Percentiles rank a stretch among this genome's conserved stretches.
Conservation (phyloP, 345 rosid genomes). For the Brassica cretica region DNA sequence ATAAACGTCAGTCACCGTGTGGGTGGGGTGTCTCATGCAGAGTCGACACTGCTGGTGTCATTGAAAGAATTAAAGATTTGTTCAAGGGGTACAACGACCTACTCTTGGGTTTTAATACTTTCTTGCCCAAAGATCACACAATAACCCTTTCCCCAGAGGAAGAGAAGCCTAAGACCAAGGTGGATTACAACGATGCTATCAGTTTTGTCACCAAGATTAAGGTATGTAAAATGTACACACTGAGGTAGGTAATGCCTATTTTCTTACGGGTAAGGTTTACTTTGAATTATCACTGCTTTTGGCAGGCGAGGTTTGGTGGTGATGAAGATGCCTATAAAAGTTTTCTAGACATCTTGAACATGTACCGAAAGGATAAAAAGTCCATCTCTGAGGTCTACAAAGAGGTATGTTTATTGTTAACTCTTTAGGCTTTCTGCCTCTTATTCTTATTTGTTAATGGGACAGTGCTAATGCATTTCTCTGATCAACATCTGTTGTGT, state of each 20-base stretch:
- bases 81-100: constrained; percentile 82
- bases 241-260: constrained; percentile 5
- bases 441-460: constrained; percentile 14
- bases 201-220: constrained; percentile 87
- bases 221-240: constrained; percentile 41
- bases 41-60: constrained; percentile 83
- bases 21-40: constrained; percentile 43
- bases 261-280: constrained; percentile 12
- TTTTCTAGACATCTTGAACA: constrained; percentile 83
- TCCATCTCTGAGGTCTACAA: constrained; percentile 76
- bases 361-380: constrained; percentile 85
- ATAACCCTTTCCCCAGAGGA: constrained; percentile 73
- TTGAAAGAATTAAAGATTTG: constrained; percentile 76
- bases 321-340: constrained; percentile 87
- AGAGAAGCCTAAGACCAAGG: constrained; percentile 65
- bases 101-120: constrained; percentile 90
- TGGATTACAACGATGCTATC: constrained; percentile 84
- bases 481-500: constrained; percentile 30
- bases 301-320: constrained; percentile 79
- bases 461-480: not conserved
- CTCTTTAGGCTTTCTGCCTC: constrained; percentile 11
- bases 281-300: constrained; percentile 25
- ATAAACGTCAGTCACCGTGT: not conserved
- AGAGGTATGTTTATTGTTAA: constrained; percentile 57
- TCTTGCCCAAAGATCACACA: constrained; percentile 84